These are phyloP conservation scores for Ogataea paradorogensis DNA, from an alignment of 805 yeast species.

Conservation along the genomic window DNA sequence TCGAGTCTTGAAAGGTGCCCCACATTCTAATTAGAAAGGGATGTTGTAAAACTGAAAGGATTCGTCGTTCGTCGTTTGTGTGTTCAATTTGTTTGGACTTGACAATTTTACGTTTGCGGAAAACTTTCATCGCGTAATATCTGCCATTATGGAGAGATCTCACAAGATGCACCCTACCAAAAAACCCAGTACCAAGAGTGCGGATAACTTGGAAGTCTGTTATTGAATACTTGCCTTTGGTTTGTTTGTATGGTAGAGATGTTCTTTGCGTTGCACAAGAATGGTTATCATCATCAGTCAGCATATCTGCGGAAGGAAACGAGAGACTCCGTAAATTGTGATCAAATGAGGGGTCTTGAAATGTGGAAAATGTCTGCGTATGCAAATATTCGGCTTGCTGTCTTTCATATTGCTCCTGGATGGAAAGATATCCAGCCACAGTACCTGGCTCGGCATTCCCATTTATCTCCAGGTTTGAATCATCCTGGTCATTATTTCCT, in stretches of 20 bases:
- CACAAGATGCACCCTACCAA: conserved; percentile 59
- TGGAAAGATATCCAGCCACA: neutral
- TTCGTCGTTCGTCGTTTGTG: conserved; percentile 60
- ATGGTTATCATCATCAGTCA: too few species aligned
- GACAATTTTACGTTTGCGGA: conserved; percentile 55
- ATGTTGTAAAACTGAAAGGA: conserved; percentile 56
- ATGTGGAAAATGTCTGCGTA: neutral
- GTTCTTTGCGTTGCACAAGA: too few species aligned
- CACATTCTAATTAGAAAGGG: conserved; percentile 62
- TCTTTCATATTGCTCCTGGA: conserved; percentile 12
- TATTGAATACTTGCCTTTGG: conserved; percentile 57
- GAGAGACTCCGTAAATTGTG: too few species aligned
- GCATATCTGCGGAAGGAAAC: too few species aligned
- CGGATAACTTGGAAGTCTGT: conserved; percentile 54
- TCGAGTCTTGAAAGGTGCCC: conserved; percentile 64
- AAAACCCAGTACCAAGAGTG: conserved; percentile 60
- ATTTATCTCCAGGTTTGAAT: too few species aligned
- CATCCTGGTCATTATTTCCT: too few species aligned
- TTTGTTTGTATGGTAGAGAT: conserved; percentile 16
- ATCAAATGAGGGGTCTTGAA: too few species aligned
- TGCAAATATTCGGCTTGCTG: conserved; percentile 8
- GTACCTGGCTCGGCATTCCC: neutral
- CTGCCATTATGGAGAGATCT: conserved; percentile 57
- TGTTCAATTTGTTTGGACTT: conserved; percentile 64
- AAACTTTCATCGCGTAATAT: conserved; percentile 57